These are phyloP conservation scores for Ceratobasidium theobromae DNA, from an alignment of 1,284 basidiomycete species.

Conservation along the genomic window DNA sequence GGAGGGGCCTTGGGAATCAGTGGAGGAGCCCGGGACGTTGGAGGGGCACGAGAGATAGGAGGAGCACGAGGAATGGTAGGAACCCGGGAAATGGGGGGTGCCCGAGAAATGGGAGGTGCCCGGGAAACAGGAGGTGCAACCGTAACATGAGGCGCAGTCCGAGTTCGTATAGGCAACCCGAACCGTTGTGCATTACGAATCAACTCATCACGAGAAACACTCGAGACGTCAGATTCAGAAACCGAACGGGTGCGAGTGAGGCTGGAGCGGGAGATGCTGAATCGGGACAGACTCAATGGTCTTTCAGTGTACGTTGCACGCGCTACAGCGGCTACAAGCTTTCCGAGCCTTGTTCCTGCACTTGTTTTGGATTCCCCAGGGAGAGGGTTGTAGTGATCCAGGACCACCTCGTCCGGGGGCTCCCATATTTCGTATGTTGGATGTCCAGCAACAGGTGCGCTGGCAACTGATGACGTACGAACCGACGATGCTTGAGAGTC, in stretches of 20 bases:
- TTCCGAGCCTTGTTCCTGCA: not conserved
- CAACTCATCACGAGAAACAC: constrained; percentile 1
- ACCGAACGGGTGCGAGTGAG: constrained; percentile 9
- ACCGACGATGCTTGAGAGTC: constrained; percentile 2
- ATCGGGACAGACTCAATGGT: not conserved
- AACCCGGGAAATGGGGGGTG: not conserved
- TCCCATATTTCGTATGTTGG: constrained; percentile 24
- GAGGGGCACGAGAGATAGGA: not conserved
- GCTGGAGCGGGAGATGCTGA: constrained; percentile 2
- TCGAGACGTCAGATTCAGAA: constrained; percentile 8
- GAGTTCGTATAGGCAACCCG: constrained; percentile 1
- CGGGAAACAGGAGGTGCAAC: not conserved
- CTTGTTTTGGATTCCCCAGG: not conserved
- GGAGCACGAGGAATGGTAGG: not conserved
- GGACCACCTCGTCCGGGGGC: constrained; percentile 7
- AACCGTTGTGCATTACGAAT: constrained; percentile 1
- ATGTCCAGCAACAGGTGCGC: not conserved
- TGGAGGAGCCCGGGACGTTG: not conserved
- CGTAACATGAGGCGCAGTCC: not conserved
- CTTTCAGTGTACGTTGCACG: constrained; percentile 1
- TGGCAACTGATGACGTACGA: not conserved
- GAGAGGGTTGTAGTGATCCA: not conserved
- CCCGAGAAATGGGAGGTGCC: not conserved
- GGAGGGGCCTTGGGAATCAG: not conserved
- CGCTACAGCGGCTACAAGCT: not conserved